Percentiles rank a stretch among this genome's conserved stretches.
Evolutionary conservation across 148 eudicot species (phyloP).

Genomic region (Salicornia ramosissima): DNA sequence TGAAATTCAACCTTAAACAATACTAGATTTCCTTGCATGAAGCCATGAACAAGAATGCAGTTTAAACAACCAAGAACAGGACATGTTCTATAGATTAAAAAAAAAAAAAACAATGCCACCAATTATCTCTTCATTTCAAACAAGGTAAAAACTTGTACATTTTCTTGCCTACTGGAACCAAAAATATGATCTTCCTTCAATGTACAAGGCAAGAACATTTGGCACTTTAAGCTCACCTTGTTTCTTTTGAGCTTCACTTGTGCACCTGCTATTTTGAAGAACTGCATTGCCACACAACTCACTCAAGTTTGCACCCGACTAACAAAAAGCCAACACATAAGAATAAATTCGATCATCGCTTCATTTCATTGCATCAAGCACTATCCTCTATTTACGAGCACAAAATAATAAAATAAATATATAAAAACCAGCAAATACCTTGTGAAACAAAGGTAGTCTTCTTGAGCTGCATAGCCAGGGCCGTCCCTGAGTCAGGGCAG

Average conservation of each 20-base stretch:
- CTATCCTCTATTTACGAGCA: not conserved
- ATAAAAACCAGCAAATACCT: conserved; percentile 36
- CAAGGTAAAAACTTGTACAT: too few species aligned
- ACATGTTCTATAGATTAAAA: too few species aligned
- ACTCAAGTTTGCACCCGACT: conserved; percentile 45
- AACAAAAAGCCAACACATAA: not conserved
- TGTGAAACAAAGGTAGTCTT: conserved; percentile 17
- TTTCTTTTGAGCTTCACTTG: conserved; percentile 17
- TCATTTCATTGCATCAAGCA: not conserved
- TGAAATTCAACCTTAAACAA: too few species aligned
- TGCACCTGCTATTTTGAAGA: conserved; percentile 19
- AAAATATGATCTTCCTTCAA: too few species aligned
- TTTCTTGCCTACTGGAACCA: too few species aligned
- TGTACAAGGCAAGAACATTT: too few species aligned
- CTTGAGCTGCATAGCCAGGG: conserved; percentile 16
- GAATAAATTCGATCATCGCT: not conserved
- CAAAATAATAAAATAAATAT: not conserved
- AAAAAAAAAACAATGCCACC: too few species aligned
- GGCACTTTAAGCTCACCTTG: conserved; percentile 34
- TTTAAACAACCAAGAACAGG: too few species aligned
- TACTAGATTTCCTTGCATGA: too few species aligned
- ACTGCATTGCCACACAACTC: conserved; percentile 40
- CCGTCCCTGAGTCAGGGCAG: conserved; percentile 6
- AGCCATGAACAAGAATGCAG: too few species aligned
- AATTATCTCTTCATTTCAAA: too few species aligned